Evolutionary conservation across 148 eudicot species (phyloP).

Genomic region (Rhododendron henanense): DNA sequence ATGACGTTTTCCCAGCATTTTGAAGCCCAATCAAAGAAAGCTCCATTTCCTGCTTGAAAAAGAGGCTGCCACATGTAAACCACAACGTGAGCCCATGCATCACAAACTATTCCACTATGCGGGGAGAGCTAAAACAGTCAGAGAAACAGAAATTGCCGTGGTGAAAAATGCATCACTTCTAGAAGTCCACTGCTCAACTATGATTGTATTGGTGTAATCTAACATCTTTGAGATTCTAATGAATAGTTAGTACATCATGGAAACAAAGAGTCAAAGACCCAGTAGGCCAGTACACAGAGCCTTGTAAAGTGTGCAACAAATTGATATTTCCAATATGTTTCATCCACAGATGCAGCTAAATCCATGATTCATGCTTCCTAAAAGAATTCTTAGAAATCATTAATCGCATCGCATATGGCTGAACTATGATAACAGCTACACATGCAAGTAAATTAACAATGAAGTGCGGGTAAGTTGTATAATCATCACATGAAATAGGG

Average conservation of each 20-base stretch:
- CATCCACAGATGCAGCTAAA: neutral
- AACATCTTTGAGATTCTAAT: neutral
- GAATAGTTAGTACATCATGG: neutral
- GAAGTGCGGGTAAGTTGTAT: no score
- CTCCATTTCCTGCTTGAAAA: constrained; percentile 61
- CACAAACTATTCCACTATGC: neutral
- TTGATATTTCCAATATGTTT: neutral
- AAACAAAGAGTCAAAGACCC: neutral
- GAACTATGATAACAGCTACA: neutral
- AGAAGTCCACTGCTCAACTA: neutral
- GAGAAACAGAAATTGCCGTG: neutral
- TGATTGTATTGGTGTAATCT: neutral
- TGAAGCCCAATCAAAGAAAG: constrained; percentile 55
- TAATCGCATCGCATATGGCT: neutral
- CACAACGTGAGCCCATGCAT: constrained; percentile 15
- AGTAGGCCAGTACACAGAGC: no score
- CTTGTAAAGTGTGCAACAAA: neutral
- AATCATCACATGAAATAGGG: no score
- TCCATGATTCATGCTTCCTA: neutral
- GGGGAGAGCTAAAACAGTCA: neutral
- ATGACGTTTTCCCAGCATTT: constrained; percentile 55
- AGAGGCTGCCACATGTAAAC: constrained; percentile 28
- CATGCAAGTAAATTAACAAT: no score
- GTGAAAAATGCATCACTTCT: neutral
- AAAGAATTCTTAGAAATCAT: neutral